Evolutionary conservation across 106 monocot genomes (phyloP).

Genomic region (Dioscorea zingiberensis): DNA sequence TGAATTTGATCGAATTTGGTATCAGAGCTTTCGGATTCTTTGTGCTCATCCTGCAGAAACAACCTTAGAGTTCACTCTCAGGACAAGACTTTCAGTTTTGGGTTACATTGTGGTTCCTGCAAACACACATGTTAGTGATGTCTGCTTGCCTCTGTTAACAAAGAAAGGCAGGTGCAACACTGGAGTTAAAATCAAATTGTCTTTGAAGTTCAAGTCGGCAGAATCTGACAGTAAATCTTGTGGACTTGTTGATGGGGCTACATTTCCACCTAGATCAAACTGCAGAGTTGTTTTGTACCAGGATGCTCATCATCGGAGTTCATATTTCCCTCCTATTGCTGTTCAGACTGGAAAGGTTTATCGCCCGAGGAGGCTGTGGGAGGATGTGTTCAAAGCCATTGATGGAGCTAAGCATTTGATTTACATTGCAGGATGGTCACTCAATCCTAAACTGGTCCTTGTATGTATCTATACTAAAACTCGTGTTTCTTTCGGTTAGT

Average conservation of each 20-base stretch:
- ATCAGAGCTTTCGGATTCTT: conserved; percentile 29
- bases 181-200: conserved; percentile 8
- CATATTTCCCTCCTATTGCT: not conserved
- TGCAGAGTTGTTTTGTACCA: conserved; percentile 47
- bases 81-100: conserved; percentile 6
- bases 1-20: conserved; percentile 20
- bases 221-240: conserved; percentile 13
- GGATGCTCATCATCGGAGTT: conserved; percentile 26
- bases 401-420: conserved; percentile 35
- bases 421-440: conserved; percentile 57
- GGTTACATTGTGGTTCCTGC: conserved; percentile 17
- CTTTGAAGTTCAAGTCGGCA: conserved; percentile 16
- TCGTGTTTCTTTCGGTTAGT: too few relatives aligned
- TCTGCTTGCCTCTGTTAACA: conserved; percentile 3
- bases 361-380: conserved; percentile 45
- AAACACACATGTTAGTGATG: not conserved
- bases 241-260: conserved; percentile 10
- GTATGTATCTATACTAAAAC: conserved; percentile 24
- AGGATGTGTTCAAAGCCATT: conserved; percentile 49
- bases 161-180: conserved; percentile 10
- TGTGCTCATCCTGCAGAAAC: conserved; percentile 28
- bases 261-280: conserved; percentile 33
- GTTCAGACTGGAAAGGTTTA: not conserved
- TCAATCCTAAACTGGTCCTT: conserved; percentile 44
- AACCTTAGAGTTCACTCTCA: conserved; percentile 13